Evolutionary conservation across 495 filamentous ascomycete genomes (phyloP).

Genomic region (Venustampulla echinocandica): DNA sequence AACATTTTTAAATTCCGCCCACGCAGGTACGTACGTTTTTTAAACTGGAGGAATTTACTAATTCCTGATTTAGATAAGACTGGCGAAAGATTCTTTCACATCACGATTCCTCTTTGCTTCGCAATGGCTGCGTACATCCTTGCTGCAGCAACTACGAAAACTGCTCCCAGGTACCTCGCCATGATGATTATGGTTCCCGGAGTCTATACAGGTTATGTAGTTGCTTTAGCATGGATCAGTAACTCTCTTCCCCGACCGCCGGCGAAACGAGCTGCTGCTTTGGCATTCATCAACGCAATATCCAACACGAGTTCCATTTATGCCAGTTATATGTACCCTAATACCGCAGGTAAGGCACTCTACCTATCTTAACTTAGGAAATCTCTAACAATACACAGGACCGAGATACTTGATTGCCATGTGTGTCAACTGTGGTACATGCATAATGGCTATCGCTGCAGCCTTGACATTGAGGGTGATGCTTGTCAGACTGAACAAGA

Average conservation of each 20-base stretch:
- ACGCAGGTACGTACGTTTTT: conserved; percentile 36
- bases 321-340: conserved; percentile 66
- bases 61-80: conserved; percentile 58
- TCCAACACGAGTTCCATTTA: conserved; percentile 69
- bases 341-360: conserved; percentile 9
- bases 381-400: conserved; percentile 32
- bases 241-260: conserved; percentile 77
- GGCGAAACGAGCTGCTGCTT: conserved; percentile 71
- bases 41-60: too few relatives aligned
- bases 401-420: conserved; percentile 57
- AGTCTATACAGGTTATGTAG: conserved; percentile 61
- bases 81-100: conserved; percentile 72
- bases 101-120: conserved; percentile 58
- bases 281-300: conserved; percentile 75
- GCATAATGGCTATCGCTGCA: conserved; percentile 54
- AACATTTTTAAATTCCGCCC: conserved; percentile 65
- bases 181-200: conserved; percentile 79
- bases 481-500: conserved; percentile 61
- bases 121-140: conserved; percentile 68
- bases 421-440: conserved; percentile 62
- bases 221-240: conserved; percentile 69
- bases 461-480: conserved; percentile 58
- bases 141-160: conserved; percentile 54
- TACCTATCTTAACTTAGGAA: background rate
- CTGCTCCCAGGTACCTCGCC: conserved; percentile 62